Percentiles rank a stretch among this genome's conserved stretches.
Evolutionary conservation across 2,329 filamentous ascomycete genomes (phyloP).

Genomic region (Penicillium sp.): DNA sequence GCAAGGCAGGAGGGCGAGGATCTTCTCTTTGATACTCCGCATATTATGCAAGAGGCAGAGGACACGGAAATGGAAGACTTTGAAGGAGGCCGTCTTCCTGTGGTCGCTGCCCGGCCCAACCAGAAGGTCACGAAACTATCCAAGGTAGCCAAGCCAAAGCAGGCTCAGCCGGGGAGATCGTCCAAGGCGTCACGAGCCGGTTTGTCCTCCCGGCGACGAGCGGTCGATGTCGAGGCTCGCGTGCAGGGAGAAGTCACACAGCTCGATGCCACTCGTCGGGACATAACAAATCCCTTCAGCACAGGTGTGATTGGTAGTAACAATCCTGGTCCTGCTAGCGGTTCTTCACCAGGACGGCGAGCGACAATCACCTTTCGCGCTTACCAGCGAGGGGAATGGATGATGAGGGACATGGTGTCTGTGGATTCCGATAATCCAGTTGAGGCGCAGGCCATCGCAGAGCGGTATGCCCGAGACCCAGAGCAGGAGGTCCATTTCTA

Average conservation of each 20-base stretch:
- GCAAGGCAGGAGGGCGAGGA: conserved; percentile 10
- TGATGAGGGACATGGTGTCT: conserved; percentile 6
- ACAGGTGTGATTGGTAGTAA: conserved; percentile 9
- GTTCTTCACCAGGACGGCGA: conserved; percentile 6
- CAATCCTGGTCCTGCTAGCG: conserved; percentile 8
- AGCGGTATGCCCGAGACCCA: conserved; percentile 12
- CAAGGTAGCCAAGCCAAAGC: no score
- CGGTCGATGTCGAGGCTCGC: conserved; percentile 6
- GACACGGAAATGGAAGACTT: no score
- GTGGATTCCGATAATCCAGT: conserved; percentile 6
- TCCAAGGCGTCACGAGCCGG: no score
- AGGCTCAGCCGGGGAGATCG: no score
- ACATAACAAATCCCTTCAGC: conserved; percentile 10
- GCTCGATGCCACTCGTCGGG: conserved; percentile 7
- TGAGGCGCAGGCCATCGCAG: conserved; percentile 13
- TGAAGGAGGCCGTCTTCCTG: no score
- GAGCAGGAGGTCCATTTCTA: conserved; percentile 15
- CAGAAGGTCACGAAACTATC: no score
- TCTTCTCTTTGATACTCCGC: conserved; percentile 11
- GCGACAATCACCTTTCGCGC: conserved; percentile 11
- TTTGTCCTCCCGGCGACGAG: no score
- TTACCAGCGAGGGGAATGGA: conserved; percentile 11
- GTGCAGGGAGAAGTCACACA: conserved; percentile 9
- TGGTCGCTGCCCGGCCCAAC: no score
- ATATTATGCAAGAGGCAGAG: no score